Conservation (phyloP, 75 land plant genomes). For the Pseudotsuga menziesii region DNA sequence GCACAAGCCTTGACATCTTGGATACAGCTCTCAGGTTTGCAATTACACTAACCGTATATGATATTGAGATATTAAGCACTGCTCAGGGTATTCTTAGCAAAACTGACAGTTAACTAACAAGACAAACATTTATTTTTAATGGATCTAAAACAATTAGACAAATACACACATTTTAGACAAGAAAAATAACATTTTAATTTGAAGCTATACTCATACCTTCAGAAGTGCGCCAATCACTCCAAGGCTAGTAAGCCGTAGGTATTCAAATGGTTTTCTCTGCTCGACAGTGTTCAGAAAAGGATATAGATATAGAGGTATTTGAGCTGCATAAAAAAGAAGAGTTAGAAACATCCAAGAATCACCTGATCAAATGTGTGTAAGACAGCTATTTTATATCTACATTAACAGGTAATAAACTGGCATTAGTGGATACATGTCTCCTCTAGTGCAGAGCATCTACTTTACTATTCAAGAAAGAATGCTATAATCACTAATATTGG, state of each 20-base stretch:
- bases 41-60: background rate
- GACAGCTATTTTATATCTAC: background rate
- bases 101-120: background rate
- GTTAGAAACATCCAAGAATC: background rate
- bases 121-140: background rate
- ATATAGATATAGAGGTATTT: constrained; percentile 91
- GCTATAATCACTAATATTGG: too few relatives aligned
- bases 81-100: background rate
- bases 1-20: too few relatives aligned
- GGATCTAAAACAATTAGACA: background rate
- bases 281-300: constrained; percentile 92
- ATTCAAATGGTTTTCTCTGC: constrained; percentile 96
- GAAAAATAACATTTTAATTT: background rate
- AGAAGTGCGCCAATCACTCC: constrained; percentile 99
- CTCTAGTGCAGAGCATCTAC: background rate
- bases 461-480: too few relatives aligned
- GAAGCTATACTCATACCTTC: constrained; percentile 52
- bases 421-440: background rate
- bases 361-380: background rate
- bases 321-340: constrained; percentile 53
- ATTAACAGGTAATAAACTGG: background rate
- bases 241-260: constrained; percentile 93
- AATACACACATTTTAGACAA: background rate
- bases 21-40: background rate
- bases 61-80: background rate